Evolutionary conservation across 139 green algal species (phyloP), one percentile per base, ranked within the genome.

Genomic region (Coelastrella sp.): DNA sequence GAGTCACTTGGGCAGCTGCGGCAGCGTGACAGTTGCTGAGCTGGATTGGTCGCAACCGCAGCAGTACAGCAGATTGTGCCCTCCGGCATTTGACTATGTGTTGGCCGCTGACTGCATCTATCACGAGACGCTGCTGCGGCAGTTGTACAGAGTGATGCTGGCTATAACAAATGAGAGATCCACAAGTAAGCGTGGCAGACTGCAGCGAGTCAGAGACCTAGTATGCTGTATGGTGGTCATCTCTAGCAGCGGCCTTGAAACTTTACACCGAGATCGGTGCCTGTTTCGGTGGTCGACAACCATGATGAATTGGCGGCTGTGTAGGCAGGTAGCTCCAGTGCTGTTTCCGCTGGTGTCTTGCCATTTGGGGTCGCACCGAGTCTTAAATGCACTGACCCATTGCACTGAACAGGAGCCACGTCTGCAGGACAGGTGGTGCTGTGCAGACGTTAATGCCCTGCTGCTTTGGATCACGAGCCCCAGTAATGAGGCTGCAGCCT

Each of bases 71-170:
- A 7, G 14, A 7, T 57, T 89, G 85, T 73, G 59, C 4, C 60
- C 60, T 10, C 93, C 94, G 20, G 95, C 97, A 4, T 97, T 95
- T 87, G 97, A 98, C 83, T 95, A 92, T 89, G 74, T 98, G 0
- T 74, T 98, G 4, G 96, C 95, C 14, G 91, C 95, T 6, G 95
- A 98, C 90, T 98, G 97, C 92, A 95, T 99, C 3, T 99, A 99
- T 89, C 92, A 95, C 17, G 97, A 99, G 93, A 73, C 95, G 54
- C 92, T 97, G 10, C 88, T 97, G 47, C 83, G 92, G 76, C 71
- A 95, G 23, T 93, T 98, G 20, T 91, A 97, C 64, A 65, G 82
- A 10, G 95, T 93, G 1, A 90, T 98, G 3, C 93, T 97, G 85
- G 90, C 90, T 7, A 65, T 96, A 16, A 94, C 91, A 13, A 91